A percentile compares a stretch with the other conserved stretches of the same genome.
phyloP scores from a whole-genome alignment of 139 green algal genomes.

The Trebouxia sp. region DNA sequence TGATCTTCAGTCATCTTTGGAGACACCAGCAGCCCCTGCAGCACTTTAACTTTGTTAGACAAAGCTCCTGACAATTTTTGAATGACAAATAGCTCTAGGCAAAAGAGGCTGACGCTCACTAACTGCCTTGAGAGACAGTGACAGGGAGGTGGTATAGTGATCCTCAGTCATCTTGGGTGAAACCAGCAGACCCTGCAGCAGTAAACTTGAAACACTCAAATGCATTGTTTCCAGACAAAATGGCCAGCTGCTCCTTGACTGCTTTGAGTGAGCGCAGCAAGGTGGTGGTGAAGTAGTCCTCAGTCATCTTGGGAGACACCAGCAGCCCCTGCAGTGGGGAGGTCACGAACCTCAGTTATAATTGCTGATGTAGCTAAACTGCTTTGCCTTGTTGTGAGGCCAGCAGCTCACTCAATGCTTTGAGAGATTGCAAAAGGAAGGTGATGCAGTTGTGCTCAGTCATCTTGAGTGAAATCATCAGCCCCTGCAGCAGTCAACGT shows the following conservation, averaged over 20 bases:
- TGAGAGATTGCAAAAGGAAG: too few species aligned
- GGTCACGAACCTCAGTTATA: too few species aligned
- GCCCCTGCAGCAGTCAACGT: background rate
- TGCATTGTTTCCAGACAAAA: background rate
- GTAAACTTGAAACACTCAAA: background rate
- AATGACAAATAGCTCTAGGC: too few species aligned
- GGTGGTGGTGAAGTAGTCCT: constrained; percentile 41
- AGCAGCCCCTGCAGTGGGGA: constrained; percentile 42
- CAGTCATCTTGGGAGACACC: constrained; percentile 41
- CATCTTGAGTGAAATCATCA: constrained; percentile 44
- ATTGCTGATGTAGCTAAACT: too few species aligned
- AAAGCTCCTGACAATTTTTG: too few species aligned
- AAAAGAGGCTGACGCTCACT: too few species aligned
- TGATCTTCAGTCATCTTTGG: constrained; percentile 48
- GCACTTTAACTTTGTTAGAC: background rate
- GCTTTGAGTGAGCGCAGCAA: constrained; percentile 16
- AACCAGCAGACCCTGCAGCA: constrained; percentile 35
- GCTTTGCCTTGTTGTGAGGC: too few species aligned
- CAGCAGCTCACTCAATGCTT: too few species aligned
- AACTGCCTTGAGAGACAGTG: too few species aligned
- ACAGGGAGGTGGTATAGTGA: constrained; percentile 35
- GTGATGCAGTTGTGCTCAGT: constrained; percentile 36
- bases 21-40: constrained; percentile 42
- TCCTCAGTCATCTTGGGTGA: constrained; percentile 42
- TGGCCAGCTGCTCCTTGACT: background rate